Evolutionary conservation across 805 yeast genomes (phyloP).

Genomic region (Saturnispora halmiae): DNA sequence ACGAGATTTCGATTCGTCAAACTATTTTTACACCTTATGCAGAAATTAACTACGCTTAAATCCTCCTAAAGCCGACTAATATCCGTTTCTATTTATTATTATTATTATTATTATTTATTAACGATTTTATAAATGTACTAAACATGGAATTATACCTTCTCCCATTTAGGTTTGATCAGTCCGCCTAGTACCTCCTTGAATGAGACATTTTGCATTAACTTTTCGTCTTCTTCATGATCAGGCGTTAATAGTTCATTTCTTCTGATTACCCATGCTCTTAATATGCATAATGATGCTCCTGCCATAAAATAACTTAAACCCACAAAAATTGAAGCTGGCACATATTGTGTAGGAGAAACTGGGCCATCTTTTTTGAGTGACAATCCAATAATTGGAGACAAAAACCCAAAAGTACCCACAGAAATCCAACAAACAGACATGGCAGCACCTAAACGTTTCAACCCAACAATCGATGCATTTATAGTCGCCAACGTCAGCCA

Average conservation of each 20-base stretch:
- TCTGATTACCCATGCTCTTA: constrained; percentile 49
- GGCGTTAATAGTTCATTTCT: constrained; percentile 31
- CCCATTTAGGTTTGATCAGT: constrained; percentile 8
- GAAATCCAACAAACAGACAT: constrained; percentile 41
- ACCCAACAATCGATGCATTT: constrained; percentile 44
- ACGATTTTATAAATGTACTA: background rate
- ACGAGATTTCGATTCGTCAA: too few species aligned
- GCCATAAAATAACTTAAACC: constrained; percentile 47
- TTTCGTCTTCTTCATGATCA: constrained; percentile 18
- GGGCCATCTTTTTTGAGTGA: constrained; percentile 34
- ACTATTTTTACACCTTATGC: too few species aligned
- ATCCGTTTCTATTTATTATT: too few species aligned
- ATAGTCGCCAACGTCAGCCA: constrained; percentile 49
- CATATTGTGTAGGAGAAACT: constrained; percentile 38
- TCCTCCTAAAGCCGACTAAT: too few species aligned
- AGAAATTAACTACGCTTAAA: too few species aligned
- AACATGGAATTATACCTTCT: constrained; percentile 12
- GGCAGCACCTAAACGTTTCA: constrained; percentile 42
- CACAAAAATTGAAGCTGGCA: constrained; percentile 46
- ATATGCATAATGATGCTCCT: constrained; percentile 32
- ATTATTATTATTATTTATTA: too few species aligned
- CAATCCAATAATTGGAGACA: constrained; percentile 54
- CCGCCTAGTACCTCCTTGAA: constrained; percentile 2
- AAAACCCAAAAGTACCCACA: constrained; percentile 42
- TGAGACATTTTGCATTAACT: constrained; percentile 15